These are phyloP conservation scores for Candida nemodendra DNA, from an alignment of 805 yeast species.

Conservation along the genomic window DNA sequence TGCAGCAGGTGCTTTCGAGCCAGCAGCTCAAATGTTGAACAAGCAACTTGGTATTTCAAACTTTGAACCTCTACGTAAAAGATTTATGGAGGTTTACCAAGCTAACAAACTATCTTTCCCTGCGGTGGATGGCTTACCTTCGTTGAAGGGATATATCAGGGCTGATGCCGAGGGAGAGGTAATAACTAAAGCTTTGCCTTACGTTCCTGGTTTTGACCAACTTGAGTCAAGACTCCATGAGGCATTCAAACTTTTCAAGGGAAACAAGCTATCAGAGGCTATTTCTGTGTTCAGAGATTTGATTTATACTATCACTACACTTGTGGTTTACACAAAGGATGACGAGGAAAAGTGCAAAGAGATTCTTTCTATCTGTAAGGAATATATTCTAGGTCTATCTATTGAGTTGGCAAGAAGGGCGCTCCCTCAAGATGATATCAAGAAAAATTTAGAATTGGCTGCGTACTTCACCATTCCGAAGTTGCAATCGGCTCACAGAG, in stretches of 20 bases:
- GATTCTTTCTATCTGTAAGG: slow-evolving; percentile 72
- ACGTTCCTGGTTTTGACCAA: slow-evolving; percentile 67
- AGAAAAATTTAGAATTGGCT: slow-evolving; percentile 90
- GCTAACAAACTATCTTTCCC: slow-evolving; percentile 74
- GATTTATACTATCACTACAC: slow-evolving; percentile 69
- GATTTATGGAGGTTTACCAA: slow-evolving; percentile 83
- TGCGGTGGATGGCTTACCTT: slow-evolving; percentile 70
- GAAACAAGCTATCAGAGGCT: slow-evolving; percentile 80
- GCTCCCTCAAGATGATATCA: slow-evolving; percentile 64
- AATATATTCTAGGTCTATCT: slow-evolving; percentile 88
- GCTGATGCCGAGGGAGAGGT: slow-evolving; percentile 59
- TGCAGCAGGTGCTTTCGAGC: slow-evolving; percentile 95
- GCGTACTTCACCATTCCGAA: slow-evolving; percentile 90
- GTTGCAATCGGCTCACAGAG: slow-evolving; percentile 77
- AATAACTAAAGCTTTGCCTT: slow-evolving; percentile 54
- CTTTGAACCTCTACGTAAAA: slow-evolving; percentile 81
- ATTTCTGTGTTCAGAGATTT: slow-evolving; percentile 75
- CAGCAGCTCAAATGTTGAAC: slow-evolving; percentile 89
- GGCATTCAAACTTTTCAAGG: slow-evolving; percentile 81
- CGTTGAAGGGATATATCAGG: slow-evolving; percentile 68
- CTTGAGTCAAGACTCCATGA: slow-evolving; percentile 61
- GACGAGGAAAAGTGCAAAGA: slow-evolving; percentile 76
- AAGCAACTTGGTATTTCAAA: slow-evolving; percentile 85
- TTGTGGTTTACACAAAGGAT: slow-evolving; percentile 69
- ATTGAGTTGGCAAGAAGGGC: slow-evolving; percentile 88